Evolutionary conservation across 441 rosid genomes (phyloP).

Genomic region (Geranium incanum): DNA sequence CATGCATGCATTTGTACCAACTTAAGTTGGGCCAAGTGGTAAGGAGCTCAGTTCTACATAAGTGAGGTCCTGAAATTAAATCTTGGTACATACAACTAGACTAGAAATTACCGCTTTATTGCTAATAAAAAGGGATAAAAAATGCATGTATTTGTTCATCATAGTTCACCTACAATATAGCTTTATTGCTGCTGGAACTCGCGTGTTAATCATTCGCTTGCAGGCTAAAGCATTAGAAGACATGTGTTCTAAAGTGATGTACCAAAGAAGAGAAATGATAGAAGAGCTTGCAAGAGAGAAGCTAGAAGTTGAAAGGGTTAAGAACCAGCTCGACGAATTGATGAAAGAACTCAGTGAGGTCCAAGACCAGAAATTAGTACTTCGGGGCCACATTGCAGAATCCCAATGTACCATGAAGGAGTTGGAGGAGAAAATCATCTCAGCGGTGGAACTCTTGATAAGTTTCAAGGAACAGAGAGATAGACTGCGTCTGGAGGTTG

Average conservation of each 20-base stretch:
- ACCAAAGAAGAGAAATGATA: slow-evolving; percentile 57
- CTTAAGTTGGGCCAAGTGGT: too few relatives aligned
- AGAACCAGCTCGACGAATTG: slow-evolving; percentile 36
- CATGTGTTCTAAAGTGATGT: slow-evolving; percentile 49
- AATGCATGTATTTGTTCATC: background rate
- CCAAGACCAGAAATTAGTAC: slow-evolving; percentile 40
- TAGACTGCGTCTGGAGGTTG: slow-evolving; percentile 49
- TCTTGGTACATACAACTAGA: too few relatives aligned
- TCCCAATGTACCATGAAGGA: slow-evolving; percentile 38
- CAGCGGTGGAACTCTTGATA: slow-evolving; percentile 77
- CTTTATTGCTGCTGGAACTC: background rate
- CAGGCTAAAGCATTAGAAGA: slow-evolving; percentile 64
- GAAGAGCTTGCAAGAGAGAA: slow-evolving; percentile 43
- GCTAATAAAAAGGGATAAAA: too few relatives aligned
- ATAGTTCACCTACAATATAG: background rate
- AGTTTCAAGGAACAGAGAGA: slow-evolving; percentile 64
- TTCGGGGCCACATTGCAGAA: slow-evolving; percentile 44
- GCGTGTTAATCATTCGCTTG: slow-evolving; percentile 11
- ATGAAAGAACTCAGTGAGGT: slow-evolving; percentile 45
- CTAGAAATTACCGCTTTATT: too few relatives aligned
- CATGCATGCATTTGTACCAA: background rate
- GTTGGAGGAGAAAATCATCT: slow-evolving; percentile 68
- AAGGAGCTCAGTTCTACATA: too few relatives aligned
- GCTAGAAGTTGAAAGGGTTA: slow-evolving; percentile 39
- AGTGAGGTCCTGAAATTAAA: too few relatives aligned